Evolutionary conservation across 495 filamentous ascomycete species (phyloP).

Genomic region (Amphirosellinia nigrospora): DNA sequence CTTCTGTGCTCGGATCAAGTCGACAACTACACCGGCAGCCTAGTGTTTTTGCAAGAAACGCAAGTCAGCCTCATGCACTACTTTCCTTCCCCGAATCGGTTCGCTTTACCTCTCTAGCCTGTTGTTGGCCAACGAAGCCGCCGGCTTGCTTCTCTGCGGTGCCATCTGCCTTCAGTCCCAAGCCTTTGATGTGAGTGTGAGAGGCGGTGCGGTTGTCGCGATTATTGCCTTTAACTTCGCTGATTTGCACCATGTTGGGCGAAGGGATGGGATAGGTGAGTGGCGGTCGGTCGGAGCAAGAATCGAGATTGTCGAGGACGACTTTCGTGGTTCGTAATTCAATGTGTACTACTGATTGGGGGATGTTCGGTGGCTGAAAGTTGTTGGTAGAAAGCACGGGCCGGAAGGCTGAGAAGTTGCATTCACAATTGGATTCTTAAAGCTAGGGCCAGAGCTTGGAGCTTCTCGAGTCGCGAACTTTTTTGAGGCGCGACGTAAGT

Average conservation of each 20-base stretch:
- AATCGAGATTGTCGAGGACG: constrained; percentile 12
- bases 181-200: constrained; percentile 95
- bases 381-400: not conserved
- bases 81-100: not conserved
- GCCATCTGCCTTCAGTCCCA: constrained; percentile 83
- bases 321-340: constrained; percentile 8
- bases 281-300: constrained; percentile 13
- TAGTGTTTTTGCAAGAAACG: constrained; percentile 21
- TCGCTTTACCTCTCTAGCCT: constrained; percentile 77
- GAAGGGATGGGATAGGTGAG: constrained; percentile 27
- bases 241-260: constrained; percentile 84
- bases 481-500: constrained; percentile 37
- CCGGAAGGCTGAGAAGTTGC: constrained; percentile 17
- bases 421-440: not conserved
- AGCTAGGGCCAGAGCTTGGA: constrained; percentile 28
- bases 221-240: constrained; percentile 92
- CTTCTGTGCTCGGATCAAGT: constrained; percentile 92
- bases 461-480: constrained; percentile 41
- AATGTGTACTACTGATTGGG: not conserved
- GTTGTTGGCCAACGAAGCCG: constrained; percentile 88
- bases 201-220: constrained; percentile 95
- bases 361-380: not conserved
- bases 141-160: constrained; percentile 75
- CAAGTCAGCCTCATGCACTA: constrained; percentile 26
- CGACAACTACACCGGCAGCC: constrained; percentile 94